phyloP scores from a whole-genome alignment of 2,329 filamentous ascomycete species.

The Myotisia sp. region DNA sequence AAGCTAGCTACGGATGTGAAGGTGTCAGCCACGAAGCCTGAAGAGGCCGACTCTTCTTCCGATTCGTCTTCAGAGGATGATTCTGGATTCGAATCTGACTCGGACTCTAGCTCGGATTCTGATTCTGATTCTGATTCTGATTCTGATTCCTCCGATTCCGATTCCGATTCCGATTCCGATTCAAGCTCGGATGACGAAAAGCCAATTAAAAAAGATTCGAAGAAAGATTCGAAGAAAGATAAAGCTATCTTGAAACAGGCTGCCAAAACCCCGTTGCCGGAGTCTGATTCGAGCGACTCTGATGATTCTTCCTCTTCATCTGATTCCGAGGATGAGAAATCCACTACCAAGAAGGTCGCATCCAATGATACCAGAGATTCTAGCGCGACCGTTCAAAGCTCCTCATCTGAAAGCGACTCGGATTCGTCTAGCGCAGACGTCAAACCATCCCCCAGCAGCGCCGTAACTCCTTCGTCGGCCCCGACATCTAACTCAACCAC shows the following conservation, averaged over 20 bases:
- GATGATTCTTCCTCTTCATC: slow-evolving; percentile 13
- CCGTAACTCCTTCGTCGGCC: slow-evolving; percentile 11
- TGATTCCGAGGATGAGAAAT: slow-evolving; percentile 13
- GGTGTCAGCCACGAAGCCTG: background rate
- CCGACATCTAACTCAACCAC: slow-evolving; percentile 40
- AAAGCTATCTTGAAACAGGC: slow-evolving; percentile 22
- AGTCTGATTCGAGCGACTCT: slow-evolving; percentile 19
- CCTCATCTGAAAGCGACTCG: slow-evolving; percentile 14
- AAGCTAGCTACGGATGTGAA: background rate
- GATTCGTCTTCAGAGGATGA: slow-evolving; percentile 2
- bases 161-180: slow-evolving; percentile 16
- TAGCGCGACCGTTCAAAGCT: slow-evolving; percentile 18
- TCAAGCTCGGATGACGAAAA: slow-evolving; percentile 25
- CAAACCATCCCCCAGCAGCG: slow-evolving; percentile 16
- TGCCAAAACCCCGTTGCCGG: slow-evolving; percentile 24
- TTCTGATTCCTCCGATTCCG: slow-evolving; percentile 25
- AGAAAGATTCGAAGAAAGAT: slow-evolving; percentile 15
- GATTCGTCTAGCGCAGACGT: slow-evolving; percentile 9
- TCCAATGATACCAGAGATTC: slow-evolving; percentile 14
- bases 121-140: slow-evolving; percentile 10
- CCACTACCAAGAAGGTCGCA: slow-evolving; percentile 13
- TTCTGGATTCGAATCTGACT: slow-evolving; percentile 1
- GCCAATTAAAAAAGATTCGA: slow-evolving; percentile 35
- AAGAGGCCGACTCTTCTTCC: background rate
- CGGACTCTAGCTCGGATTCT: background rate